Evolutionary conservation across 805 yeast genomes (phyloP).

Genomic region (Candida ponderosae): DNA sequence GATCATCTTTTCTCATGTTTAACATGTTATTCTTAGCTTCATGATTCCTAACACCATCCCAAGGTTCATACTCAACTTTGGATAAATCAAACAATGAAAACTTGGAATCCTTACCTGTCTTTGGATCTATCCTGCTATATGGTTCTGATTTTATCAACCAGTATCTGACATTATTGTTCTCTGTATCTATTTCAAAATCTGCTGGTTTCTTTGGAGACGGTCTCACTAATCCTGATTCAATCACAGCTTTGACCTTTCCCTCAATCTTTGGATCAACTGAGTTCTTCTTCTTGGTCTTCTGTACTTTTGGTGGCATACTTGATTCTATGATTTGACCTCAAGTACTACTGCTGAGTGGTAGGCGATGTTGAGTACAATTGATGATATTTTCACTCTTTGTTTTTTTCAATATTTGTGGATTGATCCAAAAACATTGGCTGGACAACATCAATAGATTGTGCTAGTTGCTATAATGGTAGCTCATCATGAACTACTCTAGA

Average conservation of each 20-base stretch:
- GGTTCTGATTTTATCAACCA: conserved; percentile 59
- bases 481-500: too few species aligned
- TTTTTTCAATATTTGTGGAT: too few species aligned
- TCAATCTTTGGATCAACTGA: too few species aligned
- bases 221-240: conserved; percentile 1
- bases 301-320: background rate
- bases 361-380: too few species aligned
- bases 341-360: background rate
- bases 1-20: conserved; percentile 38
- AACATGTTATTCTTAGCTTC: conserved; percentile 47
- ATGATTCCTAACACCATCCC: conserved; percentile 56
- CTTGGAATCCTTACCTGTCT: conserved; percentile 38
- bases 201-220: conserved; percentile 29
- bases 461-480: too few species aligned
- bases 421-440: too few species aligned
- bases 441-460: too few species aligned
- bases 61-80: conserved; percentile 31
- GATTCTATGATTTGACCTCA: too few species aligned
- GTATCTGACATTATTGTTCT: conserved; percentile 24
- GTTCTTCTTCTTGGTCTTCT: background rate
- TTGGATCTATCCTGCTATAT: conserved; percentile 35
- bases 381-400: too few species aligned
- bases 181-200: conserved; percentile 18
- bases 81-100: conserved; percentile 38
- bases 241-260: background rate